Base-by-base conservation (phyloP, 2,329 filamentous ascomycete genomes). In the Cladorrhinum sp. region DNA sequence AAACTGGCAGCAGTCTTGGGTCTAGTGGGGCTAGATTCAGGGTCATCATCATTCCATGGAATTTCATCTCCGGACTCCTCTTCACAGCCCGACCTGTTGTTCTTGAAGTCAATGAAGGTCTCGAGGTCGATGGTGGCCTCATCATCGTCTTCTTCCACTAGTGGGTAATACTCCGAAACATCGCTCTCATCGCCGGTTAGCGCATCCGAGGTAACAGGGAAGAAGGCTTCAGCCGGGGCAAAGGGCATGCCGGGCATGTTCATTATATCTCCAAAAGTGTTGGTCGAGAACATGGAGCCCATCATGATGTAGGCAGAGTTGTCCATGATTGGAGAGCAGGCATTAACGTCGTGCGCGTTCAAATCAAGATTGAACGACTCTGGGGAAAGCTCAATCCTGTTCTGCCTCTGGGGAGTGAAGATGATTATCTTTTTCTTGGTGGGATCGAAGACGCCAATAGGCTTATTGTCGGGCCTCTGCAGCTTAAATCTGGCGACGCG, bases 291-390 rank as follows among this genome's bases (percentile, higher is more conserved):
- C 76, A 92, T 86, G 67, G 87, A 88, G 53, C 87, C 88, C 76
- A 93, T 86, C 89, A 93, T 92, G 65, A 93, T 81, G 61, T 91
- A 89, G 59, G 87, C 86, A 18, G 86, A 84, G 61, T 89, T 87
- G 70, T 81, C 85, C 62, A 89, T 76, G 69, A 90, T 85, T 16
- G 87, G 85, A 0, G 79, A 79, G 3, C 77, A 70, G 57, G 79
- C 73, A 16, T 69, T 27, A 38, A 76, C 68, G 58, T 76, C 70
- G 53, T 73, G 69, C 2, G 69, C 57, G 63, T 77, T 68, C 69
- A 78, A 80, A 18, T 79, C 73, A 58, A 82, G 70, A 59, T 83
- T 78, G 69, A 84, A 83, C 54, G 81, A 78, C 70, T 84, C 82
- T 0, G 82, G 81, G 0, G 81, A 83, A 22, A 84, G 70, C 62